A percentile compares a stretch with the other conserved stretches of the same genome.
These are phyloP conservation scores for Aegilops speltoides DNA, from an alignment of 176 grass and related monocot species.

Conservation along the genomic window DNA sequence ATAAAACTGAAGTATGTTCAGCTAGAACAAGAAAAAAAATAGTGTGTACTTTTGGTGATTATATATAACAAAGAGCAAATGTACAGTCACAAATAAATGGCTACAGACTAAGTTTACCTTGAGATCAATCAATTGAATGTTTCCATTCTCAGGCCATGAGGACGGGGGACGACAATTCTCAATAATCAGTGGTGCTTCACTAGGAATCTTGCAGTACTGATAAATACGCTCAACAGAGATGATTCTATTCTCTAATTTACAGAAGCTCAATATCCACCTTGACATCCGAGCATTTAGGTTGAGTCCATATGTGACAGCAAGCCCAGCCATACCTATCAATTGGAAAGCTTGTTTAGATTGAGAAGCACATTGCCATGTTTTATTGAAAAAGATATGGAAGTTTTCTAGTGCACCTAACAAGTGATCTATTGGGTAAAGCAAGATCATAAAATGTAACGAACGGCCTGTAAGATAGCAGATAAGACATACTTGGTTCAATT, in stretches of 20 bases:
- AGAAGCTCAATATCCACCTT: slow-evolving; percentile 98
- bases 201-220: slow-evolving; percentile 89
- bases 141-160: slow-evolving; percentile 80
- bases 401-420: background rate
- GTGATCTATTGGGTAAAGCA: background rate
- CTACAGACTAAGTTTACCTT: slow-evolving; percentile 45
- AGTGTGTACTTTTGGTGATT: background rate
- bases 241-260: slow-evolving; percentile 97
- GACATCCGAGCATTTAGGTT: slow-evolving; percentile 96
- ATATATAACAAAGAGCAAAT: background rate
- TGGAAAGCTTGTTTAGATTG: slow-evolving; percentile 24
- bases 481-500: slow-evolving; percentile 96
- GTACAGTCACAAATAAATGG: background rate
- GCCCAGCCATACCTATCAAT: slow-evolving; percentile 90
- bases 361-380: background rate
- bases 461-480: background rate
- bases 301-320: slow-evolving; percentile 91
- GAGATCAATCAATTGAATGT: slow-evolving; percentile 86
- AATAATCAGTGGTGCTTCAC: slow-evolving; percentile 73
- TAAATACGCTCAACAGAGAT: slow-evolving; percentile 98
- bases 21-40: background rate
- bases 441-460: background rate
- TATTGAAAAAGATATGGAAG: background rate
- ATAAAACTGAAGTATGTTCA: background rate
- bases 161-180: slow-evolving; percentile 50